phyloP scores from a whole-genome alignment of 2,329 filamentous ascomycete genomes.

The Cordyceps cateniannulata region DNA sequence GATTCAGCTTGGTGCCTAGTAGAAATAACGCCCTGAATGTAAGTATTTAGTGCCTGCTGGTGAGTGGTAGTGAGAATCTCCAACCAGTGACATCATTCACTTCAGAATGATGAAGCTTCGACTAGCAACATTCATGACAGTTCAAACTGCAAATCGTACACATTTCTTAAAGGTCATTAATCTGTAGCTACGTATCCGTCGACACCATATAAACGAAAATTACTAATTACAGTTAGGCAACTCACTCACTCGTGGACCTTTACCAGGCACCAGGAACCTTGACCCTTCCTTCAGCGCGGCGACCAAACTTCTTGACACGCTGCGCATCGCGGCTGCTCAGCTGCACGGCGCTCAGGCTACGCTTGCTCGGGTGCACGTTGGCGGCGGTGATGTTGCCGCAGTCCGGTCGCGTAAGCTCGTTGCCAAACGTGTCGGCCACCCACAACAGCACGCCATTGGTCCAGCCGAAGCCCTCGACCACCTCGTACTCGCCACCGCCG shows the following conservation, averaged over 20 bases:
- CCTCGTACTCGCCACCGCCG: constrained; percentile 60
- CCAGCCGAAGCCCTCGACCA: constrained; percentile 67
- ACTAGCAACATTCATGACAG: too few species aligned
- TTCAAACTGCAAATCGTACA: not conserved
- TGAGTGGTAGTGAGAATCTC: not conserved
- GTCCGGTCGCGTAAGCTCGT: constrained; percentile 47
- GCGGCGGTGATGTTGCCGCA: constrained; percentile 45
- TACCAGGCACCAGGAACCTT: not conserved
- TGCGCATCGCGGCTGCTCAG: constrained; percentile 38
- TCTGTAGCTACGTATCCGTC: not conserved
- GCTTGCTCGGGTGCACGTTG: constrained; percentile 26
- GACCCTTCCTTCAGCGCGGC: constrained; percentile 9
- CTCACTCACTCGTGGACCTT: not conserved
- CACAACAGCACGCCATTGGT: constrained; percentile 63
- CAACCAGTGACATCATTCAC: not conserved
- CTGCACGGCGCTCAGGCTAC: constrained; percentile 37
- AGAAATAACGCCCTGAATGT: not conserved
- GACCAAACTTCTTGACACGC: constrained; percentile 43
- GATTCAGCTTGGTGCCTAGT: not conserved
- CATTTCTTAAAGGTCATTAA: not conserved
- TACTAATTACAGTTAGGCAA: not conserved
- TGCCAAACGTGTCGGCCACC: constrained; percentile 56
- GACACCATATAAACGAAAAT: not conserved
- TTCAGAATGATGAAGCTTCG: not conserved
- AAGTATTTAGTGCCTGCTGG: too few species aligned